Conservation (phyloP, 148 eudicot genomes). For the Polygonum maritimum region DNA sequence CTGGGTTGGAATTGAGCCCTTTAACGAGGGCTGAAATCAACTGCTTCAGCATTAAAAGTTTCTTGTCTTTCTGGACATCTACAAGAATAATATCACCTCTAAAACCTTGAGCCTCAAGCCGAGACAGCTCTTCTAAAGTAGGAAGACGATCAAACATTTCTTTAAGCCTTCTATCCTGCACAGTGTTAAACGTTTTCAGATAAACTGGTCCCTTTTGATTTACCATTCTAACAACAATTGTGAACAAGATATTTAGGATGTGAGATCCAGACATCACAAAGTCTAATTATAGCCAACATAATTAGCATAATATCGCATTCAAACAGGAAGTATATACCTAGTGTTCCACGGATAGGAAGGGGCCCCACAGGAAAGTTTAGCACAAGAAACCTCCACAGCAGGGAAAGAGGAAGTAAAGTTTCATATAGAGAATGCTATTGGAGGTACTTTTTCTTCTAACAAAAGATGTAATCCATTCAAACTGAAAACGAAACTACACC, state of each 20-base stretch:
- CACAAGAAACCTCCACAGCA: background rate
- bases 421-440: background rate
- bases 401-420: background rate
- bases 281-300: background rate
- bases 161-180: slow-evolving; percentile 79
- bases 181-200: slow-evolving; percentile 10
- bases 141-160: slow-evolving; percentile 77
- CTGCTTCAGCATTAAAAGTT: slow-evolving; percentile 86
- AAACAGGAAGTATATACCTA: background rate
- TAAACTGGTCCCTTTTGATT: background rate
- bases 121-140: slow-evolving; percentile 66
- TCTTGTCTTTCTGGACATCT: slow-evolving; percentile 80
- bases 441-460: too few relatives aligned
- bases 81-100: slow-evolving; percentile 79
- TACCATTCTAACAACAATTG: background rate
- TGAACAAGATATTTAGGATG: background rate
- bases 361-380: background rate
- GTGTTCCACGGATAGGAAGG: background rate
- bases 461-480: background rate
- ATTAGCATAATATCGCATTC: background rate
- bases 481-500: background rate
- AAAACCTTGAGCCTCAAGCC: slow-evolving; percentile 65
- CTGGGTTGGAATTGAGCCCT: slow-evolving; percentile 72
- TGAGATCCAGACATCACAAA: background rate
- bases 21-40: slow-evolving; percentile 65